phyloP scores from a whole-genome alignment of 2,329 filamentous ascomycete species.

The Simplicillium aogashimaense region DNA sequence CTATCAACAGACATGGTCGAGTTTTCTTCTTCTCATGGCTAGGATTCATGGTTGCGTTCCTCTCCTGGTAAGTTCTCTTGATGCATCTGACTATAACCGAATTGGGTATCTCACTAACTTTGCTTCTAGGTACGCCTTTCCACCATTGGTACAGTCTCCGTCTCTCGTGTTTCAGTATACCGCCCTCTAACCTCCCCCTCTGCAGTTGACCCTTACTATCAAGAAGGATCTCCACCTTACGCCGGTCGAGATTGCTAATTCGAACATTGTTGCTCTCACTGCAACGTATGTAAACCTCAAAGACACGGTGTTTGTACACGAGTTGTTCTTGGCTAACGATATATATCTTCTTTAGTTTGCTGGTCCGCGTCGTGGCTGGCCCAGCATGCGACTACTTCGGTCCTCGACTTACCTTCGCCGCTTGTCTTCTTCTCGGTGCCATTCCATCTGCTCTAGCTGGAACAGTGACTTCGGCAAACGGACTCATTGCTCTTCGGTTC shows the following conservation, averaged over 20 bases:
- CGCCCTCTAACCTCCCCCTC: background rate
- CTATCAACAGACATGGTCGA: conserved; percentile 67
- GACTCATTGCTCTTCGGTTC: conserved; percentile 64
- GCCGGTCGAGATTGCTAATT: conserved; percentile 68
- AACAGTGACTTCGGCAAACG: conserved; percentile 51
- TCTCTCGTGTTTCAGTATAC: background rate
- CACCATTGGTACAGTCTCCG: conserved; percentile 44
- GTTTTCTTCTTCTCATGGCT: conserved; percentile 89
- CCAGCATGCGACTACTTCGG: conserved; percentile 81
- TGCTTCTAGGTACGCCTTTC: conserved; percentile 60
- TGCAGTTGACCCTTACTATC: conserved; percentile 59
- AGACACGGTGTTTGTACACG: background rate
- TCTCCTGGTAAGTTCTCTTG: conserved; percentile 53
- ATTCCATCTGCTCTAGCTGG: conserved; percentile 77
- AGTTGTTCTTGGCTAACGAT: background rate
- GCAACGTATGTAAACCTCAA: conserved; percentile 31
- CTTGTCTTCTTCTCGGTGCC: conserved; percentile 61
- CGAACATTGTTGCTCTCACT: conserved; percentile 74
- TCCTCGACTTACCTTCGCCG: conserved; percentile 69
- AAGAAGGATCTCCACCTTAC: conserved; percentile 66
- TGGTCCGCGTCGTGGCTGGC: conserved; percentile 69
- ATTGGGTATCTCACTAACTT: background rate
- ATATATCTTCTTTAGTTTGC: conserved; percentile 26
- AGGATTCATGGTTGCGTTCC: conserved; percentile 79
- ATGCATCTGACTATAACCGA: too few relatives aligned